phyloP scores from a whole-genome alignment of 208 protist species.

The Acanthamoeba rhysodes region DNA sequence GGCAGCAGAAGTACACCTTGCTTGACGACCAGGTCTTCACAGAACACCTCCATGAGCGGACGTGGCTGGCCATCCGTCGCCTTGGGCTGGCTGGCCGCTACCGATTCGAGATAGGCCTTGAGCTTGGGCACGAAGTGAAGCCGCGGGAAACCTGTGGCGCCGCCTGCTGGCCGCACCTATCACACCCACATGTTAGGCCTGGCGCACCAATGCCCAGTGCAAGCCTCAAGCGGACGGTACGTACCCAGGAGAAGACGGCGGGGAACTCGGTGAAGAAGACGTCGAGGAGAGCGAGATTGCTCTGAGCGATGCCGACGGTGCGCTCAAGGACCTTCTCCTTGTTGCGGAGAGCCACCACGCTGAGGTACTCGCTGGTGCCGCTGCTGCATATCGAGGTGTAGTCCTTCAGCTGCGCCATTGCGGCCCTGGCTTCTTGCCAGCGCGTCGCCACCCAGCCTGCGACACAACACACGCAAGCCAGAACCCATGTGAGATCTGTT shows the following conservation, averaged over 20 bases:
- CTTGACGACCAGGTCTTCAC: conserved; percentile 47
- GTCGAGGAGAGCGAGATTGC: conserved; percentile 63
- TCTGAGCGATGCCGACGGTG: background rate
- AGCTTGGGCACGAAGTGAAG: background rate
- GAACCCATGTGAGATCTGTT: background rate
- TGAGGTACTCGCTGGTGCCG: conserved; percentile 63
- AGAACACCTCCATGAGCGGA: conserved; percentile 52
- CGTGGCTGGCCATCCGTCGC: background rate
- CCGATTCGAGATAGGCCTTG: conserved; percentile 2
- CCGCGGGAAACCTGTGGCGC: conserved; percentile 45
- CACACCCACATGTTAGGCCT: background rate
- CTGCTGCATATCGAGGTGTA: conserved; percentile 77
- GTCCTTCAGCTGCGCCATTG: conserved; percentile 68
- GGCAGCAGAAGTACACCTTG: conserved; percentile 69
- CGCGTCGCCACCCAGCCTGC: conserved; percentile 63
- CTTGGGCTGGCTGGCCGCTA: conserved; percentile 17
- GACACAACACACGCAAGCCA: background rate
- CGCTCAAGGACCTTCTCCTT: background rate
- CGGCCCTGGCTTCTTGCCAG: background rate
- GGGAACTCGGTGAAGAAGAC: conserved; percentile 52
- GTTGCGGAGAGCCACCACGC: conserved; percentile 40
- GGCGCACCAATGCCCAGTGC: background rate
- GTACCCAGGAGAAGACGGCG: conserved; percentile 51
- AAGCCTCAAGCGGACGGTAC: background rate
- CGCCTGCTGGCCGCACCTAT: conserved; percentile 45